These are phyloP conservation scores for Diplodia sapinea DNA, from an alignment of 2,329 filamentous ascomycete species.

Conservation along the genomic window DNA sequence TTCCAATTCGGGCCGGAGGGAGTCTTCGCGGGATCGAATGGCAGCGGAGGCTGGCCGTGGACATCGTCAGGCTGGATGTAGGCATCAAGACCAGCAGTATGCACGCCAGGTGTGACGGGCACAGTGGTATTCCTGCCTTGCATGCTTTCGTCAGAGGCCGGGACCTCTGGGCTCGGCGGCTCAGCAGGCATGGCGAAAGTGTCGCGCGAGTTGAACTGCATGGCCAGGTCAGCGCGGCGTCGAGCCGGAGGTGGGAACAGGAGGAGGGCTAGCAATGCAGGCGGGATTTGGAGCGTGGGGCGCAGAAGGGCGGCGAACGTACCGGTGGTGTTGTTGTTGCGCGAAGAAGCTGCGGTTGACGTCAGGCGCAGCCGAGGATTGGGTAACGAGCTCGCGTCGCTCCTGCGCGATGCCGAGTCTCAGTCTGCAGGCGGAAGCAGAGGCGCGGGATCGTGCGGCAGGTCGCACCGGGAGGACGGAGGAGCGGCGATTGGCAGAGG, in stretches of 20 bases:
- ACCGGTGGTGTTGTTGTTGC: conserved; percentile 7
- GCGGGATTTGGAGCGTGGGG: conserved; percentile 13
- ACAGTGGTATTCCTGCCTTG: conserved; percentile 46
- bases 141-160: conserved; percentile 41
- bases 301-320: not conserved
- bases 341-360: conserved; percentile 20
- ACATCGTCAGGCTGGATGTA: conserved; percentile 42
- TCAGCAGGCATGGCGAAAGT: conserved; percentile 22
- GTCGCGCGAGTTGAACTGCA: conserved; percentile 7
- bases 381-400: conserved; percentile 1
- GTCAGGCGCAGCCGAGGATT: conserved; percentile 20
- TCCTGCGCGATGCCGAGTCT: not conserved
- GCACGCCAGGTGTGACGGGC: conserved; percentile 53
- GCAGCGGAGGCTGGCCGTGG: conserved; percentile 36
- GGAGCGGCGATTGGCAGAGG: conserved; percentile 10
- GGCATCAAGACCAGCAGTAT: conserved; percentile 45
- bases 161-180: conserved; percentile 31
- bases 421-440: not conserved
- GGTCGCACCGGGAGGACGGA: not conserved
- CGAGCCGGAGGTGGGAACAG: not conserved
- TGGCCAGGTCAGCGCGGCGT: conserved; percentile 9
- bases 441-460: not conserved
- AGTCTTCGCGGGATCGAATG: conserved; percentile 41
- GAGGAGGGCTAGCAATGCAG: not conserved
- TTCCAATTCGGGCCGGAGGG: conserved; percentile 46